Evolutionary conservation across 495 filamentous ascomycete species (phyloP).

Genomic region (Xylaria flabelliformis): DNA sequence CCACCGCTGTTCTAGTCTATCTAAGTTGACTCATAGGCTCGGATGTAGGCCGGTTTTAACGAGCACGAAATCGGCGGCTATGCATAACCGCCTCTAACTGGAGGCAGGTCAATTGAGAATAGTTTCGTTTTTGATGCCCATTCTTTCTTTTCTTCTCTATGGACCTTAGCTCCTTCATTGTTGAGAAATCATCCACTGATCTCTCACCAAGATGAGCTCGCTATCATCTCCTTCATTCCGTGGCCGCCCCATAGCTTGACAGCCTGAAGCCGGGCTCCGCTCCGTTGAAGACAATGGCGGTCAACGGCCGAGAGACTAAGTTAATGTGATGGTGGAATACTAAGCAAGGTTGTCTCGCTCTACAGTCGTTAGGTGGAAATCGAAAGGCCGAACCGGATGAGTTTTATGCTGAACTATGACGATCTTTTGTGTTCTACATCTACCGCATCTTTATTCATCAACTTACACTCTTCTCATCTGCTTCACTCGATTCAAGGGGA

Average conservation of each 20-base stretch:
- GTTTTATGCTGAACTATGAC: neutral
- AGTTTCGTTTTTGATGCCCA: neutral
- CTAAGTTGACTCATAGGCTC: neutral
- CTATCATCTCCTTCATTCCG: neutral
- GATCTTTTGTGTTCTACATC: neutral
- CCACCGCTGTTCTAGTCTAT: neutral
- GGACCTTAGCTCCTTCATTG: neutral
- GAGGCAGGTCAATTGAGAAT: neutral
- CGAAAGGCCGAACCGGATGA: neutral
- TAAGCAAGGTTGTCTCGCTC: neutral
- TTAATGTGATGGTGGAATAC: neutral
- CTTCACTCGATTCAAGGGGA: neutral
- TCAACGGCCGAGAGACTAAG: neutral
- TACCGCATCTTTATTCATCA: neutral
- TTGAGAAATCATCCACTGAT: neutral
- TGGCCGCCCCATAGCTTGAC: neutral
- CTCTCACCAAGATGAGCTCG: neutral
- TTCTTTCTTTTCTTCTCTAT: neutral
- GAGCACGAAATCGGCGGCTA: neutral
- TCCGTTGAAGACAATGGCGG: neutral
- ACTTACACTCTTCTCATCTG: neutral
- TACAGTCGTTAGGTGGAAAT: neutral
- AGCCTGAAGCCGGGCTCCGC: neutral
- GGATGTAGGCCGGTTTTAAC: slow-evolving; percentile 18
- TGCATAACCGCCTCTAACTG: neutral